Conservation (phyloP, 352 stramenopile species). For the Phytopythium chamaehyphon region DNA sequence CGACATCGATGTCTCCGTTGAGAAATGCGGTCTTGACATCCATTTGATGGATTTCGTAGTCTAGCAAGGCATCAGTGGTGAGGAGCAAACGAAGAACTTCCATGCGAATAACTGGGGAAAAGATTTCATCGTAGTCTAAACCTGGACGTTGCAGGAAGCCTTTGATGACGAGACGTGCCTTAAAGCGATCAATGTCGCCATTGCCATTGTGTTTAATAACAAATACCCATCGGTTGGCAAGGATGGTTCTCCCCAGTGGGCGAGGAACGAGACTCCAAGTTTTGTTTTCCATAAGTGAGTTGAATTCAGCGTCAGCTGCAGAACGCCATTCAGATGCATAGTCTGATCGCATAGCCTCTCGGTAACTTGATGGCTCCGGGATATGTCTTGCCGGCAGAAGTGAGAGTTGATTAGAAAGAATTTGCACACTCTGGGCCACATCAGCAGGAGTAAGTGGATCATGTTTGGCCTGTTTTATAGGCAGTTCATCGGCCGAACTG, state of each 20-base stretch:
- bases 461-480: no score
- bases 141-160: not conserved
- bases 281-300: constrained; percentile 7
- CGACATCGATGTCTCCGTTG: constrained; percentile 12
- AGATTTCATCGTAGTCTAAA: constrained; percentile 1
- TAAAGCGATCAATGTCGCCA: constrained; percentile 6
- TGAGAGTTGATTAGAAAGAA: not conserved
- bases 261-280: constrained; percentile 1
- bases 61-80: constrained; percentile 3
- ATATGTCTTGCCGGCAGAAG: constrained; percentile 6
- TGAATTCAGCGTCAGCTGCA: constrained; percentile 6
- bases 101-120: not conserved
- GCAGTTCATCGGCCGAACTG: no score
- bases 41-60: constrained; percentile 21
- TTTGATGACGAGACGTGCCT: constrained; percentile 4
- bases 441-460: no score
- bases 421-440: no score
- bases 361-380: constrained; percentile 9
- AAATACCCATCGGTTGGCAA: constrained; percentile 8
- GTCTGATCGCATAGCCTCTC: constrained; percentile 1
- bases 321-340: constrained; percentile 2
- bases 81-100: constrained; percentile 10
- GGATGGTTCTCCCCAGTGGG: not conserved
- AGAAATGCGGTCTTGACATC: constrained; percentile 25
- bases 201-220: constrained; percentile 9